Base-by-base conservation (phyloP, 495 filamentous ascomycete genomes). In the Choiromyces venosus region DNA sequence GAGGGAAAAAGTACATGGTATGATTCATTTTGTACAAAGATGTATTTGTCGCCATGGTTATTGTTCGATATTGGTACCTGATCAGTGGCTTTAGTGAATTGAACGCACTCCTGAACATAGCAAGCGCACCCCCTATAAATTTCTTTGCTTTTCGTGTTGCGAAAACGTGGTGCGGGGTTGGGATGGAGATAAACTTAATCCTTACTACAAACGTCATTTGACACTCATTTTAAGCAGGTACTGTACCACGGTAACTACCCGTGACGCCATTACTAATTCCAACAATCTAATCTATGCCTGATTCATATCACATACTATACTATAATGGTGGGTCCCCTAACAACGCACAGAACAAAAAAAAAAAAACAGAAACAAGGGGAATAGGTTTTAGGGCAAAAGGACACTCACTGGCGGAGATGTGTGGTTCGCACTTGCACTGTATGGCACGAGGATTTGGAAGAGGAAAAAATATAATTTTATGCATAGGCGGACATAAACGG, bases 1-100 rank as follows among this genome's bases (percentile, higher is more conserved):
- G 33, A n/a, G 14, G 38, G 38, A 46, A 16, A 36, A 83, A 89
- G 81, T 84, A 94, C 92, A 90, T 91, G 67, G 88, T 87, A 81
- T 90, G 92, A 82, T 94, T 94, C 80, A 96, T 88, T 84, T 92
- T 94, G 85, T 97, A 97, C 72, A 87, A 93, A 76, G 88, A 88
- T 39, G 88, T 86, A 77, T 97, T 88, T 29, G 94, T 91, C 33
- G 90, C 86, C 91, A 96, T 96, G 80, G 87, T 68, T 65, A 79
- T 75, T 35, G 70, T 67, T 37, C 75, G 69, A 37, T 40, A 61
- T 65, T n/a, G 69, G 37, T 76, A 44, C 9, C 52, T 61, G 25
- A 61, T 33, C 25, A 61, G 52, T 29, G 52, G 52, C 52, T 61
- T 61, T 61, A 61, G 52, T 29, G 52, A 61, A 61, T 61, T 61